phyloP scores from a whole-genome alignment of 805 yeast genomes.

The Myxozyma vanderwaltii region DNA sequence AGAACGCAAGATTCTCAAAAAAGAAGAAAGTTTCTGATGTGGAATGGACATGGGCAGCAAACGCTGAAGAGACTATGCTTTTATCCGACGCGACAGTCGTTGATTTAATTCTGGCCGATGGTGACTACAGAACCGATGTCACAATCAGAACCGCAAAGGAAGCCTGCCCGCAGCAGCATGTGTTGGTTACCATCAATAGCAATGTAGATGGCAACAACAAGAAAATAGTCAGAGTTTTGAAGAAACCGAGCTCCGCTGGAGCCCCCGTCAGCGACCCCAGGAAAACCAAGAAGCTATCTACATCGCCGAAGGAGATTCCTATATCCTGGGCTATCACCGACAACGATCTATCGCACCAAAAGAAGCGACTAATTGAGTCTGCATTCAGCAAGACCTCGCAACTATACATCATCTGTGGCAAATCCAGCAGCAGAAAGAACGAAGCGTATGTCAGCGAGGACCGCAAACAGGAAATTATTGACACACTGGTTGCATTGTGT shows the following conservation, averaged over 20 bases:
- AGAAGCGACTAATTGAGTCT: neutral
- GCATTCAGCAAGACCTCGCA: neutral
- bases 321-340: constrained; percentile 3
- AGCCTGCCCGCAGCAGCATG: neutral
- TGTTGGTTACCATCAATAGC: neutral
- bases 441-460: neutral
- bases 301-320: neutral
- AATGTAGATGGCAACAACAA: neutral
- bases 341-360: constrained; percentile 1
- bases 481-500: neutral
- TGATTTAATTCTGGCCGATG: neutral
- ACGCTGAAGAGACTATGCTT: neutral
- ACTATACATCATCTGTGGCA: neutral
- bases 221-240: neutral
- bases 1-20: neutral
- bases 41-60: constrained; percentile 5
- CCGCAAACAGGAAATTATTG: neutral
- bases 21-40: neutral
- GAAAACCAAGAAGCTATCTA: neutral
- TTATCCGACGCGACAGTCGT: neutral
- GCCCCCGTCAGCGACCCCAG: neutral
- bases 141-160: neutral
- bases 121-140: neutral
- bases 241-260: neutral
- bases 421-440: neutral